Evolutionary conservation across 768 basidiomycete genomes (phyloP).

Genomic region (Nidularia sp.): DNA sequence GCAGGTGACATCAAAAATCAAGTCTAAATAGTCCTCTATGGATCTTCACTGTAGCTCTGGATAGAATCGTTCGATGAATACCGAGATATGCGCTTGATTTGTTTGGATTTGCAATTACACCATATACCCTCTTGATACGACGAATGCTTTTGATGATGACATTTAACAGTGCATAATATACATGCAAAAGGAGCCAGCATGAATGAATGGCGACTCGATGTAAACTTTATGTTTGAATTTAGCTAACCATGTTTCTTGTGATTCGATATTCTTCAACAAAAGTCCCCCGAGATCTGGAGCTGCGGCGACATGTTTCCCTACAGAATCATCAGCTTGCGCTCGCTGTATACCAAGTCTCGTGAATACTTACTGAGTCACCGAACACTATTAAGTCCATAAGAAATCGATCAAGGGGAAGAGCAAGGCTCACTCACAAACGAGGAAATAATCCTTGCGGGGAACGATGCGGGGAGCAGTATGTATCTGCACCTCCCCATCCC

Average conservation of each 20-base stretch:
- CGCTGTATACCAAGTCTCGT: background rate
- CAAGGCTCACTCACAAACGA: slow-evolving; percentile 17
- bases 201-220: background rate
- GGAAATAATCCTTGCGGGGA: slow-evolving; percentile 16
- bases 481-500: slow-evolving; percentile 9
- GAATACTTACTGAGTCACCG: slow-evolving; percentile 21
- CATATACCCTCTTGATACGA: background rate
- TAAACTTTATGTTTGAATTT: background rate
- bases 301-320: slow-evolving; percentile 23
- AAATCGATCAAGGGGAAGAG: background rate
- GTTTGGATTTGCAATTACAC: background rate
- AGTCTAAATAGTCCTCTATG: slow-evolving; percentile 23
- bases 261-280: background rate
- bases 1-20: slow-evolving; percentile 26
- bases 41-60: background rate
- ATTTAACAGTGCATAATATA: background rate
- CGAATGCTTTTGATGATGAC: background rate
- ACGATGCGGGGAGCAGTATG: slow-evolving; percentile 7
- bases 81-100: background rate
- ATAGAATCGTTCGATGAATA: background rate
- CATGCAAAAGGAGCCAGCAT: background rate
- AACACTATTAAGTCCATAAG: slow-evolving; percentile 12
- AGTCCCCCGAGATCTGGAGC: slow-evolving; percentile 10
- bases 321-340: background rate
- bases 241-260: background rate